Evolutionary conservation across 129 eudicot genomes (phyloP).

Genomic region (Artemisia tridentata): DNA sequence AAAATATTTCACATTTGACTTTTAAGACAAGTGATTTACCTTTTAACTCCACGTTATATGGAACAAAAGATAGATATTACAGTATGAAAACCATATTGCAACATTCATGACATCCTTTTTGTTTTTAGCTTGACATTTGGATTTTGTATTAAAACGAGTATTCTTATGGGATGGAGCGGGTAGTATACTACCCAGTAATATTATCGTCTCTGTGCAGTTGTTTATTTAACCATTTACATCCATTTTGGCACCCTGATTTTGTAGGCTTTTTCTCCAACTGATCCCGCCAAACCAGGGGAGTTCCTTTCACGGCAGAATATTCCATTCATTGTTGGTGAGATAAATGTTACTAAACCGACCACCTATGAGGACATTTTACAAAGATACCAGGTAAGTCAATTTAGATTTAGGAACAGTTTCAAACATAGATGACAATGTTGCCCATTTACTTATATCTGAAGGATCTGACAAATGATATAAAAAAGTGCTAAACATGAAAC

Average conservation of each 20-base stretch:
- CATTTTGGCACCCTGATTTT: conserved; percentile 11
- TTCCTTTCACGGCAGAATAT: conserved; percentile 65
- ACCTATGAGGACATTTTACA: conserved; percentile 59
- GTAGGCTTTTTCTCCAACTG: conserved; percentile 89
- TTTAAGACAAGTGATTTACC: conserved; percentile 5
- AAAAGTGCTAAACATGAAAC: too few relatives aligned
- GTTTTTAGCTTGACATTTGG: neutral
- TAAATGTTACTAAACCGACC: conserved; percentile 49
- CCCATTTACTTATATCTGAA: neutral
- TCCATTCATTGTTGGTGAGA: conserved; percentile 62
- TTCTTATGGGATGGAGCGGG: neutral
- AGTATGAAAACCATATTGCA: neutral
- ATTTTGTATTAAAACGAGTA: neutral
- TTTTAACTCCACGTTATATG: conserved; percentile 2
- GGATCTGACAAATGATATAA: too few relatives aligned
- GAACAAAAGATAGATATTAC: neutral
- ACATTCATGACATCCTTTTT: neutral
- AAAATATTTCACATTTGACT: neutral
- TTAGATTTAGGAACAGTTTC: neutral
- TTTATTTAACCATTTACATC: neutral
- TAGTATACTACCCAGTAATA: neutral
- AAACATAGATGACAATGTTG: conserved; percentile 1
- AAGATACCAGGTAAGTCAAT: conserved; percentile 78
- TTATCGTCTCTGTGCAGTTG: neutral
- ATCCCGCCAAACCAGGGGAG: conserved; percentile 79